These are phyloP conservation scores for Datura wrightii DNA, from an alignment of 257 asterid species.

Conservation along the genomic window DNA sequence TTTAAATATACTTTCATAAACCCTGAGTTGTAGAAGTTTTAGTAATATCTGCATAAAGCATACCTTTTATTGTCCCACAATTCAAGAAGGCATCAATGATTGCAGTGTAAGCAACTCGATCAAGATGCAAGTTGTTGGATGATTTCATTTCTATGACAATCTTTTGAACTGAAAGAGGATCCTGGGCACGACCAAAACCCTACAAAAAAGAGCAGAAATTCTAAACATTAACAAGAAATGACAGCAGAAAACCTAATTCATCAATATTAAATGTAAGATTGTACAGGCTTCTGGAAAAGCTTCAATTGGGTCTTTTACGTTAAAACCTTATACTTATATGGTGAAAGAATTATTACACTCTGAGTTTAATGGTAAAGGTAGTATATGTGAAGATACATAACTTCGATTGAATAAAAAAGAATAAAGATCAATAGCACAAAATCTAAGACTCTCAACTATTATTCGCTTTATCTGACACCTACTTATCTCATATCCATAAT, in stretches of 20 bases:
- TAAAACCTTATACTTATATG: neutral
- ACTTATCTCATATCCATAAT: conserved; percentile 17
- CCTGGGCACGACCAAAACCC: conserved; percentile 70
- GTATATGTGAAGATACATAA: neutral
- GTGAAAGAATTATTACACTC: conserved; percentile 8
- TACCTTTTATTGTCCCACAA: conserved; percentile 69
- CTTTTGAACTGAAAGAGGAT: conserved; percentile 48
- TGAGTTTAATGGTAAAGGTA: neutral
- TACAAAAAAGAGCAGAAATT: conserved; percentile 32
- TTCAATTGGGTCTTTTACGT: neutral
- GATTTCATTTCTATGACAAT: conserved; percentile 66
- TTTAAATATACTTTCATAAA: neutral
- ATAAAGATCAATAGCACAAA: neutral
- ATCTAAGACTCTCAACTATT: conserved; percentile 6
- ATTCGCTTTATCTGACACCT: neutral
- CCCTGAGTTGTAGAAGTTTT: neutral
- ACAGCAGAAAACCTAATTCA: neutral
- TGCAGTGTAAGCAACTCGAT: conserved; percentile 73
- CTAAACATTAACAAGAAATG: conserved; percentile 25
- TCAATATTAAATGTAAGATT: neutral
- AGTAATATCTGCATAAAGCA: conserved; percentile 26
- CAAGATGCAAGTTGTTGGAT: conserved; percentile 48
- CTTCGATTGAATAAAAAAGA: neutral
- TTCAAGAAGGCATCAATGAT: conserved; percentile 62
- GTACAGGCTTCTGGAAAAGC: neutral